phyloP scores from a whole-genome alignment of 2,329 filamentous ascomycete genomes.

The Claviceps quebecensis region DNA sequence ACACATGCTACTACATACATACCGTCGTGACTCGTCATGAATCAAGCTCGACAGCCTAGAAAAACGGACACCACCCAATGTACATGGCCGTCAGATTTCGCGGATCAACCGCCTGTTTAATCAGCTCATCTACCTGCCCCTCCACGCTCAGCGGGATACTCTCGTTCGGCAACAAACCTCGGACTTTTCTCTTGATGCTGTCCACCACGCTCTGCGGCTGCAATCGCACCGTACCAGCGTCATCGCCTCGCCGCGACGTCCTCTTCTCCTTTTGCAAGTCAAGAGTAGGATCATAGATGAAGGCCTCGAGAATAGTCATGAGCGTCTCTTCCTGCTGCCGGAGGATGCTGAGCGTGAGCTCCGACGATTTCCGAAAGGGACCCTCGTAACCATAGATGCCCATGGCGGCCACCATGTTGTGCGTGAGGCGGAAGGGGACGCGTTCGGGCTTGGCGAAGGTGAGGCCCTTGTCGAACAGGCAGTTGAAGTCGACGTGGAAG shows the following conservation, averaged over 20 bases:
- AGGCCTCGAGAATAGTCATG: conserved; percentile 94
- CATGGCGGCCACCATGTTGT: conserved; percentile 98
- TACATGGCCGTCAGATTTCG: conserved; percentile 85
- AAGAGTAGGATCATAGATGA: conserved; percentile 90
- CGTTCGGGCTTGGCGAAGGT: conserved; percentile 91
- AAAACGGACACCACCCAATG: conserved; percentile 71
- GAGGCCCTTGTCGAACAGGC: conserved; percentile 93
- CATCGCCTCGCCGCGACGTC: conserved; percentile 19
- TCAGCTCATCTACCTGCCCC: conserved; percentile 92
- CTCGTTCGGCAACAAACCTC: conserved; percentile 70
- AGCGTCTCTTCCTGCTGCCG: conserved; percentile 89
- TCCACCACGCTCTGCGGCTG: conserved; percentile 68
- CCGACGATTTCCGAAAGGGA: conserved; percentile 79
- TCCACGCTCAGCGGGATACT: conserved; percentile 88
- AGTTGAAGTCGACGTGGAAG: conserved; percentile 99
- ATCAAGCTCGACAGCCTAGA: conserved; percentile 19
- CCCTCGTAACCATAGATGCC: conserved; percentile 89
- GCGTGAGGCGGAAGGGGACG: conserved; percentile 90
- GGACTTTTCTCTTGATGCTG: conserved; percentile 74
- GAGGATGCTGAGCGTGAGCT: conserved; percentile 72
- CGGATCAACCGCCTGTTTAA: conserved; percentile 70
- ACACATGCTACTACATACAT: no score
- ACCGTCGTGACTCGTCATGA: no score
- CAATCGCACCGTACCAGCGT: conserved; percentile 27
- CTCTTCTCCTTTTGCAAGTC: conserved; percentile 66